phyloP scores from a whole-genome alignment of 148 eudicot genomes.

The Camellia sinensis region DNA sequence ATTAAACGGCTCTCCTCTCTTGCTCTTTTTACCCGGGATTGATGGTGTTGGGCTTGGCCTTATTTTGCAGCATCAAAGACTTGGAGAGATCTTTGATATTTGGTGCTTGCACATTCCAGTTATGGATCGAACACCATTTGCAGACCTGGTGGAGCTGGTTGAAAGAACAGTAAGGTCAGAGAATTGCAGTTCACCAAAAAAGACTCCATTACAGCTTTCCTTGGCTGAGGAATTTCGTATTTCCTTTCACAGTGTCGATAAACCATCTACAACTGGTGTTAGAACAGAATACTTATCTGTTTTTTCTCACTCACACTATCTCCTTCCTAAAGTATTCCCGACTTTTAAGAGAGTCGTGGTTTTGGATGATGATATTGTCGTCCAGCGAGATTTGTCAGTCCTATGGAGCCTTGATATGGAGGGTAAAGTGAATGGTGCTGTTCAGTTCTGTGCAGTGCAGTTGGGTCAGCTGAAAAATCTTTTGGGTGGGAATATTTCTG shows the following conservation, averaged over 20 bases:
- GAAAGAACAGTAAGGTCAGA: too few species aligned
- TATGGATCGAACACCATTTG: too few species aligned
- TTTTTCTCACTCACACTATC: conserved; percentile 77
- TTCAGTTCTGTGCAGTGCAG: conserved; percentile 65
- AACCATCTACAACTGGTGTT: conserved; percentile 38
- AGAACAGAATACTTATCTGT: conserved; percentile 67
- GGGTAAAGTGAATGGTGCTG: conserved; percentile 82
- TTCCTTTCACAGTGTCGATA: conserved; percentile 51
- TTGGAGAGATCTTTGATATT: too few species aligned
- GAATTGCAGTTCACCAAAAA: too few species aligned
- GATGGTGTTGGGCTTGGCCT: too few species aligned
- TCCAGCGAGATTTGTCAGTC: conserved; percentile 75
- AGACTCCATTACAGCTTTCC: conserved; percentile 35
- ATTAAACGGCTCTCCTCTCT: too few species aligned
- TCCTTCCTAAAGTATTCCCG: conserved; percentile 69
- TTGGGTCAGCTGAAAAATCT: conserved; percentile 52
- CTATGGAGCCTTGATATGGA: conserved; percentile 77
- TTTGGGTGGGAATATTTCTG: conserved; percentile 41
- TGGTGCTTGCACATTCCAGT: too few species aligned
- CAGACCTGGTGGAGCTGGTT: too few species aligned
- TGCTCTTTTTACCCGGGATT: too few species aligned
- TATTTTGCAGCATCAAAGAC: too few species aligned
- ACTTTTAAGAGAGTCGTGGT: conserved; percentile 69
- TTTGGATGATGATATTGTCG: conserved; percentile 84
- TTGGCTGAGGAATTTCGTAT: conserved; percentile 79